Base-by-base conservation (phyloP, 2,329 filamentous ascomycete species). In the Xylogone sp. region DNA sequence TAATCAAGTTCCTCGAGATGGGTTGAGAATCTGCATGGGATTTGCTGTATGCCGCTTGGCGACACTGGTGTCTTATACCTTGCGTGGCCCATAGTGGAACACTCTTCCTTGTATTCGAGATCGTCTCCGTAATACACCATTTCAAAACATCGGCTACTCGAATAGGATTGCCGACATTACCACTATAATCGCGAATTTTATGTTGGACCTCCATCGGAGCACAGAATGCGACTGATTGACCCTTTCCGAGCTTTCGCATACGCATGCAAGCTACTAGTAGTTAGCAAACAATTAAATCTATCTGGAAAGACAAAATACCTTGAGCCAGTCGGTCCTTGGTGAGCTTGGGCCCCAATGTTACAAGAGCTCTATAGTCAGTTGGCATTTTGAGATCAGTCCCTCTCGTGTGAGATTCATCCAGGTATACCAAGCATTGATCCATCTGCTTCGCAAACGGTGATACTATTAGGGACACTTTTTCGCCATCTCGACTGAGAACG, bases 271-370 rank as follows among this genome's bases (percentile, higher is more conserved):
- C 84, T 81, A 39, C 13, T 13, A 45, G n/a, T n/a, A 13, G 45
- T 59, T 47, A 60, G 58, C 34, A 4, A 29, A 10, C 4, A 18
- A 16, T n/a, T n/a, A n/a, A n/a, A n/a, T n/a, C n/a, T n/a, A n/a
- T n/a, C n/a, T n/a, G n/a, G n/a, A n/a, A n/a, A n/a, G 44, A 45
- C 54, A 9, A 53, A 71, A 60, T 68, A 82, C 81, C 84, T 75
- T 91, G 86, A 0, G 84, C 79, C 0, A 89, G 62, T 6, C 76
- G 71, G 53, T 91, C 87, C 55, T 90, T 90, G 0, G 81, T 85
- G 2, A 89, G 58, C 2, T 72, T 71, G 0, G 82, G 73, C 0
- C 86, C 86, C 0, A 92, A 63, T 0, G 85, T 90, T 0, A 90
- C 81, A 0, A 82, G 83, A 0, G 85, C 88, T 0, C 79, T 71